These are phyloP conservation scores for Calonectria hawksworthii DNA, from an alignment of 2,329 filamentous ascomycete genomes.

Conservation along the genomic window DNA sequence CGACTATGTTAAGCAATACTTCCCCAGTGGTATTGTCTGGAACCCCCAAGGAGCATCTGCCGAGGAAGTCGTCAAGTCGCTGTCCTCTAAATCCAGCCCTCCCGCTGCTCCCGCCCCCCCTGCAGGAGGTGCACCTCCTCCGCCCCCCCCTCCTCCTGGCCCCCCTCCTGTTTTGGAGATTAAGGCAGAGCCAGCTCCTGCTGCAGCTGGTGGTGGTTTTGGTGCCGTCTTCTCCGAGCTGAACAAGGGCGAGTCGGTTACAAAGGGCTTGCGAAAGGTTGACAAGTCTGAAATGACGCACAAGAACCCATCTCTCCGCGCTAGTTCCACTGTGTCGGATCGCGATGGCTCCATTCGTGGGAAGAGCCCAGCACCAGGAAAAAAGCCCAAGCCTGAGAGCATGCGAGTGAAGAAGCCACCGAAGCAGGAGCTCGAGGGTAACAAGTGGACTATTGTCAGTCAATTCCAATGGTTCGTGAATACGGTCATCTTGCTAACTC, in stretches of 20 bases:
- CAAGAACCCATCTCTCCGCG: constrained; percentile 92
- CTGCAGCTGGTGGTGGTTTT: constrained; percentile 71
- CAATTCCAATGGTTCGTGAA: not conserved
- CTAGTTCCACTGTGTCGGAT: constrained; percentile 77
- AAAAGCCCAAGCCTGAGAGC: constrained; percentile 88
- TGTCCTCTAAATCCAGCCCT: constrained; percentile 58
- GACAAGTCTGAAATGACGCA: constrained; percentile 98
- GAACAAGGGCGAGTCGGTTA: constrained; percentile 91
- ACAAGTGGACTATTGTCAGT: constrained; percentile 91
- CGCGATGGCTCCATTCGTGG: constrained; percentile 69
- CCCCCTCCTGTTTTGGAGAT: constrained; percentile 77
- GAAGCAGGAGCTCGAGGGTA: constrained; percentile 84
- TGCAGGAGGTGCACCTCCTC: constrained; percentile 65
- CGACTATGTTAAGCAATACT: constrained; percentile 88
- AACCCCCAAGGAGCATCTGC: constrained; percentile 83
- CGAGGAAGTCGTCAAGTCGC: constrained; percentile 72
- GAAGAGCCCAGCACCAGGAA: constrained; percentile 90
- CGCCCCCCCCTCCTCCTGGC: constrained; percentile 79
- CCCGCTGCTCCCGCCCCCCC: constrained; percentile 64
- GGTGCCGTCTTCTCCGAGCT: constrained; percentile 92
- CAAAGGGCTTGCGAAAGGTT: constrained; percentile 90
- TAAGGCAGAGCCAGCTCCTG: constrained; percentile 56
- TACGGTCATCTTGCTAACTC: constrained; percentile 16
- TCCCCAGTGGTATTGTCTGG: constrained; percentile 85
- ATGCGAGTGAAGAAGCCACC: constrained; percentile 88